phyloP scores from a whole-genome alignment of 1,139 yeast genomes.

The Protomyces gravidus region DNA sequence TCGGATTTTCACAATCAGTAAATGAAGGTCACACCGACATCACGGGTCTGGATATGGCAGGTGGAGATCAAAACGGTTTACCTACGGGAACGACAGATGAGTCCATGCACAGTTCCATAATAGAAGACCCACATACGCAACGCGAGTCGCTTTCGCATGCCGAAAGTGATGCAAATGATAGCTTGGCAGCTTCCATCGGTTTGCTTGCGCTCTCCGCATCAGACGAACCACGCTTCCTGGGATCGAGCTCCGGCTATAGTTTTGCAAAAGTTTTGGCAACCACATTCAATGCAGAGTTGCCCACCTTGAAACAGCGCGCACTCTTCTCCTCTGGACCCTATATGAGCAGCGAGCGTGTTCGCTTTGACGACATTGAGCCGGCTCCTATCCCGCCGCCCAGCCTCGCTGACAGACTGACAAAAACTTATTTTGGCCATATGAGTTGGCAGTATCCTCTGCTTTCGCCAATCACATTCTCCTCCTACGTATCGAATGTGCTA shows the following conservation, averaged over 20 bases:
- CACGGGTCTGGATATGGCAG: not conserved
- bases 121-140: not conserved
- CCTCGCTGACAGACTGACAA: not conserved
- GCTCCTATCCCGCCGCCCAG: not conserved
- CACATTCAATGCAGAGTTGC: slow-evolving; percentile 1
- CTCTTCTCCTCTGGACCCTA: not conserved
- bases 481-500: not conserved
- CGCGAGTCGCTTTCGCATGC: too few species aligned
- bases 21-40: not conserved
- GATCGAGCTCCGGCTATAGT: not conserved
- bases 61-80: not conserved
- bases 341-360: not conserved
- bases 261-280: not conserved
- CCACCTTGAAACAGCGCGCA: not conserved
- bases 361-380: not conserved
- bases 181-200: not conserved
- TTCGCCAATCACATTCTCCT: not conserved
- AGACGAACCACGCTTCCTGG: not conserved
- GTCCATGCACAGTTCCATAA: not conserved
- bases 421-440: not conserved
- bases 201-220: not conserved
- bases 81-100: not conserved
- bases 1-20: too few species aligned
- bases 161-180: not conserved
- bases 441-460: slow-evolving; percentile 2